A percentile compares a stretch with the other conserved stretches of the same genome.
Conservation (phyloP, 352 stramenopile species). For the Pythium myriotylum region DNA sequence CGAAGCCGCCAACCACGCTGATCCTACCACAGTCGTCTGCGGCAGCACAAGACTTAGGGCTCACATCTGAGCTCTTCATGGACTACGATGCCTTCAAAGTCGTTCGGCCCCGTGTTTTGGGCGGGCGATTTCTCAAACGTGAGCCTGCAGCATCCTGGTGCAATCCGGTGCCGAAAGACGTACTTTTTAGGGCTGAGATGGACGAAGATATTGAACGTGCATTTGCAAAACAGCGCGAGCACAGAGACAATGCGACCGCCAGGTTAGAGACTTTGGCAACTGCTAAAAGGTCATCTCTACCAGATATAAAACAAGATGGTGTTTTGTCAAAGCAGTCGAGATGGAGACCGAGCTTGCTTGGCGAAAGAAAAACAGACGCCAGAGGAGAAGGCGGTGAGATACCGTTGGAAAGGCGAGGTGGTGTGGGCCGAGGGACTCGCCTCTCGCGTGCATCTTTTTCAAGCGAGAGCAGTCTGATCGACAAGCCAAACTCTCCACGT, state of each 20-base stretch:
- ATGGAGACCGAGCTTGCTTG: slow-evolving; percentile 1
- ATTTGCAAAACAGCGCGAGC: slow-evolving; percentile 14
- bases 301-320: not conserved
- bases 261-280: slow-evolving; percentile 13
- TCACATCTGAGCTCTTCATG: slow-evolving; percentile 67
- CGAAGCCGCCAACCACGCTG: slow-evolving; percentile 38
- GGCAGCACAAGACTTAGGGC: slow-evolving; percentile 27
- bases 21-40: slow-evolving; percentile 52
- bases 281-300: not conserved
- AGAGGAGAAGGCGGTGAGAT: not conserved
- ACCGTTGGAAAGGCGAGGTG: not conserved
- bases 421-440: slow-evolving; percentile 9
- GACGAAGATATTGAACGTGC: slow-evolving; percentile 30
- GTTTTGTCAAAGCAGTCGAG: not conserved
- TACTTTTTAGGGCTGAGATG: slow-evolving; percentile 16
- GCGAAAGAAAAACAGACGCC: not conserved
- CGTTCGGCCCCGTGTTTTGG: slow-evolving; percentile 49
- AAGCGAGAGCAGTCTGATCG: not conserved
- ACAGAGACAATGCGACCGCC: not conserved
- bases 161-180: slow-evolving; percentile 52
- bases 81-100: slow-evolving; percentile 69
- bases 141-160: slow-evolving; percentile 77
- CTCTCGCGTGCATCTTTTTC: not conserved
- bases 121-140: slow-evolving; percentile 56
- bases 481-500: slow-evolving; percentile 16